Conservation (phyloP, 345 rosid genomes). For the Arabidopsis arenosa region DNA sequence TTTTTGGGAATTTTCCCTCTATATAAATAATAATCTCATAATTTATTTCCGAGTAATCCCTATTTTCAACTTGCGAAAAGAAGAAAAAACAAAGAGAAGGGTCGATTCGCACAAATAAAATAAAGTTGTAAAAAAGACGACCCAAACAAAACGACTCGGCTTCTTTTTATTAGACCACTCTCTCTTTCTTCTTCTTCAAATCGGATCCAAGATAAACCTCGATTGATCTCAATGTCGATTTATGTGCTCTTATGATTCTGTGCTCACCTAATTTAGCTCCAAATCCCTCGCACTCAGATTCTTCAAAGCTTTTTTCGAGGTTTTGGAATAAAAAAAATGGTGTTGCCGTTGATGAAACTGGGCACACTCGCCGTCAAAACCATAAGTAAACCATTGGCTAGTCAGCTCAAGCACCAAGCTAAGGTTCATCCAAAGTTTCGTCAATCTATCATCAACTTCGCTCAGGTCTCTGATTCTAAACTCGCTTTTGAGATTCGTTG, state of each 20-base stretch:
- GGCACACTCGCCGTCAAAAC: conserved; percentile 76
- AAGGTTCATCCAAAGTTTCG: conserved; percentile 82
- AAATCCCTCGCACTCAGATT: conserved; percentile 20
- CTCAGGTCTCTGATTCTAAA: conserved; percentile 60
- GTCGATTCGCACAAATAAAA: conserved; percentile 3
- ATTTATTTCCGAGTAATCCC: too few relatives aligned
- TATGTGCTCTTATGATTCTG: neutral
- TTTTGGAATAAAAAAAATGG: conserved; percentile 48
- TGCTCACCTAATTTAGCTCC: neutral
- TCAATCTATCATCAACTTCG: conserved; percentile 63
- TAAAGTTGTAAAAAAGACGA: neutral
- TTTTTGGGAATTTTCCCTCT: too few relatives aligned
- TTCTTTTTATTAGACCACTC: too few relatives aligned
- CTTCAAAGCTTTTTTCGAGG: neutral
- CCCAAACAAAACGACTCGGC: conserved; percentile 5
- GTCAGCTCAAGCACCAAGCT: conserved; percentile 79
- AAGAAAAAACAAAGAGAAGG: conserved; percentile 23
- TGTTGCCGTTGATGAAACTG: conserved; percentile 70
- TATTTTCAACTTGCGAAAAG: conserved; percentile 1
- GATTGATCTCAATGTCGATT: conserved; percentile 10
- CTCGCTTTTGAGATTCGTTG: neutral
- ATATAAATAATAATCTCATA: too few relatives aligned
- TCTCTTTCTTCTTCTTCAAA: conserved; percentile 8
- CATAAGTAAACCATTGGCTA: conserved; percentile 76
- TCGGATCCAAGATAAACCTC: neutral